Percentiles rank a stretch among this genome's conserved stretches.
These are phyloP conservation scores for Gossypium raimondii DNA, from an alignment of 345 rosid genomes.

Conservation along the genomic window DNA sequence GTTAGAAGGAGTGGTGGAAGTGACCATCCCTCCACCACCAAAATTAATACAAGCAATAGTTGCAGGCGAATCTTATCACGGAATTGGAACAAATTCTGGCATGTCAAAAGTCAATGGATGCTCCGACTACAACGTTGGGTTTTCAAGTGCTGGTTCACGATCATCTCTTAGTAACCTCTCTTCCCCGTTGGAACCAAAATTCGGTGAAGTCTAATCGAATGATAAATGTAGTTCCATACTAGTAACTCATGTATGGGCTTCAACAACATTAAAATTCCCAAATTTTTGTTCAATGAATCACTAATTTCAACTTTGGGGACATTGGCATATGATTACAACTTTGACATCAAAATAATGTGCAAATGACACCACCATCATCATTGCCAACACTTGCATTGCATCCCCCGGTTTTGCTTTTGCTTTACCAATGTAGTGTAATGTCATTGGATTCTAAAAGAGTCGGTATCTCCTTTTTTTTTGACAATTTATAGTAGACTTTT, in stretches of 20 bases:
- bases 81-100: conserved; percentile 33
- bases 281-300: neutral
- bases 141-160: conserved; percentile 43
- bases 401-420: no score
- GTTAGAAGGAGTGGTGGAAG: conserved; percentile 68
- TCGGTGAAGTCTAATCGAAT: conserved; percentile 10
- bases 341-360: neutral
- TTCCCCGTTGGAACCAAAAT: conserved; percentile 26
- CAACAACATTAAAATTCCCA: neutral
- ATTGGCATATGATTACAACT: neutral
- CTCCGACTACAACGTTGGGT: conserved; percentile 35
- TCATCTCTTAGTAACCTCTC: conserved; percentile 43
- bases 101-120: conserved; percentile 23
- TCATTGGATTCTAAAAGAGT: no score
- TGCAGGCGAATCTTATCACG: conserved; percentile 71
- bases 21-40: conserved; percentile 63
- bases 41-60: conserved; percentile 76
- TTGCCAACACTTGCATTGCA: no score
- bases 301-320: neutral
- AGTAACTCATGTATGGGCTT: no score
- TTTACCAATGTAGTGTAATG: no score
- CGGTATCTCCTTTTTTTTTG: no score
- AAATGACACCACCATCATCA: no score
- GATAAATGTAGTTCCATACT: no score
- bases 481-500: no score